Conservation (phyloP, 2,329 filamentous ascomycete species). For the Penicillium expansum region DNA sequence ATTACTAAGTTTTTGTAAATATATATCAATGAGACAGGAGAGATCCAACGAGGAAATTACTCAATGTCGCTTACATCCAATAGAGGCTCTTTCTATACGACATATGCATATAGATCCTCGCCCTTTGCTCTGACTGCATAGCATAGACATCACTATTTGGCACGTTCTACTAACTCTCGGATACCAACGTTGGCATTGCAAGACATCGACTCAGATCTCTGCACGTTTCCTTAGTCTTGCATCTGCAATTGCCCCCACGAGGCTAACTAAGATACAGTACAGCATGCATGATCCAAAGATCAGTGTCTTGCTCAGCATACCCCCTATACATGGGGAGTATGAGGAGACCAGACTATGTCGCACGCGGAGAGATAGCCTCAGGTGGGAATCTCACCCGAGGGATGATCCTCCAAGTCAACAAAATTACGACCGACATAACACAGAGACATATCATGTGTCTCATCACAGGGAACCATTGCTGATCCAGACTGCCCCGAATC, state of each 20-base stretch:
- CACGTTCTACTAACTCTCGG: slow-evolving; percentile 10
- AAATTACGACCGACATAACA: neutral
- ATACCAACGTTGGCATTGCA: slow-evolving; percentile 5
- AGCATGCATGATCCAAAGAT: neutral
- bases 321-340: neutral
- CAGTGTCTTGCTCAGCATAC: neutral
- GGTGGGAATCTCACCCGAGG: neutral
- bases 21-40: neutral
- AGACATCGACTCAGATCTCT: slow-evolving; percentile 7
- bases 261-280: neutral
- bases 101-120: too few relatives aligned
- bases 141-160: slow-evolving; percentile 4
- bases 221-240: neutral
- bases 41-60: neutral
- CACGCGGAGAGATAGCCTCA: neutral
- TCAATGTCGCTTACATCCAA: neutral
- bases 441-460: neutral
- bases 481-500: neutral
- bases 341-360: neutral
- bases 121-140: too few relatives aligned
- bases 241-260: neutral
- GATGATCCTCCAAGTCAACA: neutral
- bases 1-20: neutral
- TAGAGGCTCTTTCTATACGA: neutral
- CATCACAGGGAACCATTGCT: neutral